Base-by-base conservation (phyloP, 352 stramenopile genomes). In the Sclerospora graminicola region DNA sequence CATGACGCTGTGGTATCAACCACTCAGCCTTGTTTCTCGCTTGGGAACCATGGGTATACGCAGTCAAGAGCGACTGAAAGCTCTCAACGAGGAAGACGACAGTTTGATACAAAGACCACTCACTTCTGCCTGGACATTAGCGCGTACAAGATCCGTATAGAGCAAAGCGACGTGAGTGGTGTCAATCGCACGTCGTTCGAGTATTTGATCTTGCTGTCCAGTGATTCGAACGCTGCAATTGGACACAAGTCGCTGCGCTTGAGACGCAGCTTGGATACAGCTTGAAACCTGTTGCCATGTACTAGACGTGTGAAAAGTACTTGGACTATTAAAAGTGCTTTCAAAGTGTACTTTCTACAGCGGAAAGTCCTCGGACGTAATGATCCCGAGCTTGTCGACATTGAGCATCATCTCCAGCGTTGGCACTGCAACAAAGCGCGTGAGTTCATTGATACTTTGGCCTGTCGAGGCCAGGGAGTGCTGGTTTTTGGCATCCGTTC, bases 391-490 rank as follows among this genome's bases (percentile, higher is more conserved):
- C 27, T 75, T 78, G 42, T 88, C 76, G 5, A 78, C 13, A 45
- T 69, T 85, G n/a, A 79, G n/a, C 54, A 82, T 70, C 41, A 82
- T 58, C 37, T 80, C 51, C 21, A 57, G 36, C 13, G 55, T 62
- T 13, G 51, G 54, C 5, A 69, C 52, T 14, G 47, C 42, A 6
- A 78, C 47, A 37, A 69, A 74, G 31, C 60, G 59, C 39, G 60
- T 74, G 6, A 88, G 60, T 8, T 67, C 63, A 23, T 75, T 60
- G 9, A 79, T 50, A 13, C 16, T 27, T 33, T 48, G 34, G 1
- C 41, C 44, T 27, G 52, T 36, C 7, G 31, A 33, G 29, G n/a
- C 23, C 8, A 69, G 32, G 3, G 51, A 43, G 20, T 61, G 54
- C 18, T 54, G 52, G n/a, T 28, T 15, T 8, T 44, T 45, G 18